Conservation (phyloP, 805 yeast genomes). For the Lachancea dasiensis region DNA sequence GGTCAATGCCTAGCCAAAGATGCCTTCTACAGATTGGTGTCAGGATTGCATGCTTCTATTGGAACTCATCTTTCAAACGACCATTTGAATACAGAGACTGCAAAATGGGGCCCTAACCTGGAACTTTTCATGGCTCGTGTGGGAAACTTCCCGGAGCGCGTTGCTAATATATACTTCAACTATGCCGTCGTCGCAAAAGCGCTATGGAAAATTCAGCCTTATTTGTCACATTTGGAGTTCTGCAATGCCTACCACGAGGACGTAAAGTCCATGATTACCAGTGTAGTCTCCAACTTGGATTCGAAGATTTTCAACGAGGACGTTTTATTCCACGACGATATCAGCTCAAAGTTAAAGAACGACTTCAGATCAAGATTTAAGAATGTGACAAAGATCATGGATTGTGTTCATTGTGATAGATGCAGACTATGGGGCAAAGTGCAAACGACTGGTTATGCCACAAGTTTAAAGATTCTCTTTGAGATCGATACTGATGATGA, state of each 20-base stretch:
- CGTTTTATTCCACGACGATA: constrained; percentile 42
- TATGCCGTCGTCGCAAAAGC: constrained; percentile 84
- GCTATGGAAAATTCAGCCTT: constrained; percentile 57
- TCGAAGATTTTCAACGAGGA: constrained; percentile 45
- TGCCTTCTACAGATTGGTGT: constrained; percentile 75
- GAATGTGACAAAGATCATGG: constrained; percentile 91
- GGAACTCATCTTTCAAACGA: constrained; percentile 90
- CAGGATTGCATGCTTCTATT: constrained; percentile 94
- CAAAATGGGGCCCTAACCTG: constrained; percentile 78
- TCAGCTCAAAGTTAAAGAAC: constrained; percentile 52
- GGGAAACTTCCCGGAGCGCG: constrained; percentile 82
- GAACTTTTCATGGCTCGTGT: constrained; percentile 82
- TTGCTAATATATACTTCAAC: constrained; percentile 85
- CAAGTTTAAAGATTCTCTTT: constrained; percentile 85
- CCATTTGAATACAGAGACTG: constrained; percentile 62
- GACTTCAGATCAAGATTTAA: constrained; percentile 83
- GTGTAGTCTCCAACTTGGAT: constrained; percentile 34
- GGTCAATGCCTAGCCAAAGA: constrained; percentile 78
- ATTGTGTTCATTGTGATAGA: constrained; percentile 97
- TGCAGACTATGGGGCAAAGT: constrained; percentile 98
- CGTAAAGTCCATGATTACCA: constrained; percentile 40
- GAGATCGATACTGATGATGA: constrained; percentile 52
- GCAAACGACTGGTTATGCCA: constrained; percentile 96
- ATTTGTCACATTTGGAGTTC: constrained; percentile 46
- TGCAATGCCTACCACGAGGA: constrained; percentile 40